phyloP scores from a whole-genome alignment of 1,139 yeast genomes.

The Starmera stellimalicola region DNA sequence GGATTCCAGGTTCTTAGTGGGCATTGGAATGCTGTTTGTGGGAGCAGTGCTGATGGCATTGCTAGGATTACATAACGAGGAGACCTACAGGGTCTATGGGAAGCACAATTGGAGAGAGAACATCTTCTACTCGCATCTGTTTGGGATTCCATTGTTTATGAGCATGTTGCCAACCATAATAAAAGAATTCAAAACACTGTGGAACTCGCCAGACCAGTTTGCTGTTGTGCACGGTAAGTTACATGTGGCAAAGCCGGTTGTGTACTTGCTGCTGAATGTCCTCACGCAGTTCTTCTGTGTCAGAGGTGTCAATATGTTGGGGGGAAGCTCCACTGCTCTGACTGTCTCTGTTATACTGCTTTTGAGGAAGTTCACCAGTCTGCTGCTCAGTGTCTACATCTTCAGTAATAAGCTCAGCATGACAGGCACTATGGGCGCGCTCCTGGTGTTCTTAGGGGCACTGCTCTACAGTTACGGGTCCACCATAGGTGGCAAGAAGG shows the following conservation, averaged over 20 bases:
- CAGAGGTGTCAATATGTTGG: conserved; percentile 55
- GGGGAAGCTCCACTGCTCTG: conserved; percentile 47
- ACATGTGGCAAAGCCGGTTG: conserved; percentile 15
- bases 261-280: conserved; percentile 34
- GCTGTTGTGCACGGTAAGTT: conserved; percentile 8
- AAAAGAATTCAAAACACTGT: conserved; percentile 12
- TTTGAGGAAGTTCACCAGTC: conserved; percentile 51
- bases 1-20: conserved; percentile 26
- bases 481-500: conserved; percentile 1
- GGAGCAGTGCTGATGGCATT: conserved; percentile 44
- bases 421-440: conserved; percentile 36
- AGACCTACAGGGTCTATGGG: conserved; percentile 39
- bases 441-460: conserved; percentile 46
- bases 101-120: conserved; percentile 52
- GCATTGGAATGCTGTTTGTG: conserved; percentile 33
- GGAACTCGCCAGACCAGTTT: conserved; percentile 13
- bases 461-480: conserved; percentile 29
- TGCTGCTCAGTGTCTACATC: conserved; percentile 41
- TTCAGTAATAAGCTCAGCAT: conserved; percentile 36
- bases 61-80: conserved; percentile 48
- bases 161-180: conserved; percentile 17
- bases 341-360: conserved; percentile 53
- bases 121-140: conserved; percentile 50
- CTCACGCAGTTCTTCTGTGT: conserved; percentile 57
- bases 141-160: conserved; percentile 47